A percentile compares a stretch with the other conserved stretches of the same genome.
These are phyloP conservation scores for Exophiala alcalophila DNA, from an alignment of 2,329 filamentous ascomycete species.

Conservation along the genomic window DNA sequence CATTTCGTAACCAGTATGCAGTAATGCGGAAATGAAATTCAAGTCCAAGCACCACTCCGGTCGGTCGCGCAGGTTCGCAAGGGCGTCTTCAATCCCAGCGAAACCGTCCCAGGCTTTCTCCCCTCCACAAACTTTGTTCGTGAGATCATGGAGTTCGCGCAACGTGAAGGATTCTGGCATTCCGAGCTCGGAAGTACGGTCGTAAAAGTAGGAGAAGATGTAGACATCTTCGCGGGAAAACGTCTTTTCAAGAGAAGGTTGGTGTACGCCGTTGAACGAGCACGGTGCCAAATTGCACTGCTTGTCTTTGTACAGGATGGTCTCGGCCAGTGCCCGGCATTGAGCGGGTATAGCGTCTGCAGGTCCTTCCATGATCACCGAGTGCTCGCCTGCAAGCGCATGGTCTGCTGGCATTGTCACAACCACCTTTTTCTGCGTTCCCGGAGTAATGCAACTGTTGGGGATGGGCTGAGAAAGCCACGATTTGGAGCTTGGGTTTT, in stretches of 20 bases:
- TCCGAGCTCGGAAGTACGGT: conserved; percentile 86
- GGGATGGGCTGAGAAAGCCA: conserved; percentile 71
- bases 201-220: conserved; percentile 97
- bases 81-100: conserved; percentile 67
- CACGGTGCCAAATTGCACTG: conserved; percentile 83
- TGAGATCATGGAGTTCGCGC: conserved; percentile 80
- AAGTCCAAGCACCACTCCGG: conserved; percentile 93
- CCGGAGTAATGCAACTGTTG: conserved; percentile 83
- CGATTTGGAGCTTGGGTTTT: conserved; percentile 57
- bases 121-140: conserved; percentile 79
- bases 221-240: conserved; percentile 89
- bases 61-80: conserved; percentile 74
- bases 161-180: conserved; percentile 99
- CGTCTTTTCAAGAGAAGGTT: conserved; percentile 87
- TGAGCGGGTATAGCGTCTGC: conserved; percentile 71
- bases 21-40: conserved; percentile 89
- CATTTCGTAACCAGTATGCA: conserved; percentile 98
- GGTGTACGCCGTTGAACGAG: conserved; percentile 96
- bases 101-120: conserved; percentile 78
- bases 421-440: conserved; percentile 70
- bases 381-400: conserved; percentile 61
- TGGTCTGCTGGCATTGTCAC: conserved; percentile 68
- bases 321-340: conserved; percentile 86
- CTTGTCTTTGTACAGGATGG: conserved; percentile 82
- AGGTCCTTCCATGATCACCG: conserved; percentile 86